phyloP scores from a whole-genome alignment of 352 stramenopile genomes.

The Aphanomyces cochlioides region DNA sequence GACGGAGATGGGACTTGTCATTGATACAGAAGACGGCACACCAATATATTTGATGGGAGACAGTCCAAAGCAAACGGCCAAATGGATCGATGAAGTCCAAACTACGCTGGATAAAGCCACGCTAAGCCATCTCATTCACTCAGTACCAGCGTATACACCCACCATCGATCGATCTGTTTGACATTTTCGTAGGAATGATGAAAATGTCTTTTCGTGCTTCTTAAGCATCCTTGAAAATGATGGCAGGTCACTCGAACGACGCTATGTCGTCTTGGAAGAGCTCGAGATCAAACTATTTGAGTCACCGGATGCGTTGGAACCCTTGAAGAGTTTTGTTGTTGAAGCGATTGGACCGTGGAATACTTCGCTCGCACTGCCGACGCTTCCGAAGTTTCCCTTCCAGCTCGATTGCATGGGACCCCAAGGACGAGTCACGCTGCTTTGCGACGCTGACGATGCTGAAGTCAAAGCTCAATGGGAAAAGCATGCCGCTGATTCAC shows the following conservation, averaged over 20 bases:
- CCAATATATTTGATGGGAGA: constrained; percentile 47
- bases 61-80: constrained; percentile 38
- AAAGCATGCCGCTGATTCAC: background rate
- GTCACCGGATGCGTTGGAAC: constrained; percentile 7
- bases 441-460: background rate
- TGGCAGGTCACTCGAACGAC: background rate
- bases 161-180: background rate
- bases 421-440: background rate
- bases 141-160: constrained; percentile 7
- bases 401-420: constrained; percentile 1
- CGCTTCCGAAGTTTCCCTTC: background rate
- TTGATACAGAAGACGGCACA: constrained; percentile 52
- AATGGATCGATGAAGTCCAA: constrained; percentile 55
- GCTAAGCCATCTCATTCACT: background rate
- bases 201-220: constrained; percentile 22
- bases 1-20: constrained; percentile 42
- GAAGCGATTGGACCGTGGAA: background rate
- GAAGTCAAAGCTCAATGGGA: constrained; percentile 4
- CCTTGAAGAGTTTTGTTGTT: background rate
- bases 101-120: constrained; percentile 43
- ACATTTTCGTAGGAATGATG: constrained; percentile 2
- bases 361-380: background rate
- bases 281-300: constrained; percentile 22
- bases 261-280: constrained; percentile 25
- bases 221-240: constrained; percentile 5